A percentile compares a stretch with the other conserved stretches of the same genome.
phyloP scores from a whole-genome alignment of 306 rosid genomes.

The Sechiopsis laciniata region DNA sequence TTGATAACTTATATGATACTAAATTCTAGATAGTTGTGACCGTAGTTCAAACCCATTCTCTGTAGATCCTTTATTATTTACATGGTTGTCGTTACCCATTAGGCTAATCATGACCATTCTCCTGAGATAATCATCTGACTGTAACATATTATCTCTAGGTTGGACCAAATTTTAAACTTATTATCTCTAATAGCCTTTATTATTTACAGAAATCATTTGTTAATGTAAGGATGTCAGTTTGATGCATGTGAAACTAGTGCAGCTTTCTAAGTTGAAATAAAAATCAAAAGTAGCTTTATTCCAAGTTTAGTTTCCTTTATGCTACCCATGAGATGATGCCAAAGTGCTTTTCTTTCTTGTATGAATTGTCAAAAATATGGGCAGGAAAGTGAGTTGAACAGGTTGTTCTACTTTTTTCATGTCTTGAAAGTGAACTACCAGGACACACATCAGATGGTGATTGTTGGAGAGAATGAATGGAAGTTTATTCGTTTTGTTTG shows the following conservation, averaged over 20 bases:
- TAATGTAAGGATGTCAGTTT: neutral
- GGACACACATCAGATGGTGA: constrained; percentile 11
- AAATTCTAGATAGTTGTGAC: no score
- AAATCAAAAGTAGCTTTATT: constrained; percentile 9
- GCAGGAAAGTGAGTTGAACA: neutral
- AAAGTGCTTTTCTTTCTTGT: neutral
- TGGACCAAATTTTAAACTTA: no score
- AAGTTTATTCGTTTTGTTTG: constrained; percentile 13
- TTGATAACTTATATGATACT: no score
- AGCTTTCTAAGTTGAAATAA: neutral
- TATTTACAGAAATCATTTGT: neutral
- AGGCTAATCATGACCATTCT: no score
- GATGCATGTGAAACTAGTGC: constrained; percentile 8
- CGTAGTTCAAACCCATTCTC: no score
- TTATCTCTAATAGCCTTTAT: no score
- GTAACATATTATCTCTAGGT: no score
- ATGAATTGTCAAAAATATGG: neutral
- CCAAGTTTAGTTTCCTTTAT: neutral
- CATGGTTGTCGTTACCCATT: no score
- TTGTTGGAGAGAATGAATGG: constrained; percentile 6
- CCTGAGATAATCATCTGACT: no score
- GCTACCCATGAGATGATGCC: neutral
- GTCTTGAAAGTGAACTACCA: constrained; percentile 19
- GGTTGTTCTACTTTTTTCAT: neutral
- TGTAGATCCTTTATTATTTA: no score